phyloP scores from a whole-genome alignment of 2,329 filamentous ascomycete genomes.

The Ascosphaera aggregata region DNA sequence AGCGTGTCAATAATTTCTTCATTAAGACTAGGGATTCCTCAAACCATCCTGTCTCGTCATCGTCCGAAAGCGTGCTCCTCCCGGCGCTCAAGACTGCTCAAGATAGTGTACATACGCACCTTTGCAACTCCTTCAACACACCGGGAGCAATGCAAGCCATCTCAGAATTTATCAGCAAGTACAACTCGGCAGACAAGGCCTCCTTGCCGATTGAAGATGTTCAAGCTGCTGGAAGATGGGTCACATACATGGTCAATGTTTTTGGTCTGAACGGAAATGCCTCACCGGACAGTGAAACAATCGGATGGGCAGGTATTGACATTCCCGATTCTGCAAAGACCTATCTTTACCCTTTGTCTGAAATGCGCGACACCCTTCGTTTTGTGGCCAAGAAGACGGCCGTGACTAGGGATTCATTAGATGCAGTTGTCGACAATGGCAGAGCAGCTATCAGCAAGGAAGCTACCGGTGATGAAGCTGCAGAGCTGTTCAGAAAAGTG shows the following conservation, averaged over 20 bases:
- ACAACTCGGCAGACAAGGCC: slow-evolving; percentile 34
- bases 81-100: slow-evolving; percentile 30
- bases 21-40: slow-evolving; percentile 30
- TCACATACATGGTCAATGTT: slow-evolving; percentile 63
- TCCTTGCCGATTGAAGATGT: slow-evolving; percentile 24
- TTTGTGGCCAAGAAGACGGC: slow-evolving; percentile 28
- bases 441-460: slow-evolving; percentile 4
- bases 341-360: slow-evolving; percentile 35
- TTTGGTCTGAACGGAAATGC: slow-evolving; percentile 42
- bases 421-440: slow-evolving; percentile 16
- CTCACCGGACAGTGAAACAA: slow-evolving; percentile 15
- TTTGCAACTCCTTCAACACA: slow-evolving; percentile 77
- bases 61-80: slow-evolving; percentile 20
- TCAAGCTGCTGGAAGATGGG: slow-evolving; percentile 43
- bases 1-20: slow-evolving; percentile 49
- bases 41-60: slow-evolving; percentile 8
- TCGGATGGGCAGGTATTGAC: slow-evolving; percentile 43
- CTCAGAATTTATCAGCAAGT: slow-evolving; percentile 51
- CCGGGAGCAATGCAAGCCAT: slow-evolving; percentile 57
- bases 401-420: slow-evolving; percentile 17
- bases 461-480: slow-evolving; percentile 8
- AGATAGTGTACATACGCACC: slow-evolving; percentile 34
- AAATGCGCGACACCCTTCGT: slow-evolving; percentile 33
- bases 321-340: slow-evolving; percentile 35
- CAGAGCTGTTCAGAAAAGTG: slow-evolving; percentile 24